These are phyloP conservation scores for Aspergillus fumigatus DNA, from an alignment of 2,329 filamentous ascomycete genomes.

Conservation along the genomic window DNA sequence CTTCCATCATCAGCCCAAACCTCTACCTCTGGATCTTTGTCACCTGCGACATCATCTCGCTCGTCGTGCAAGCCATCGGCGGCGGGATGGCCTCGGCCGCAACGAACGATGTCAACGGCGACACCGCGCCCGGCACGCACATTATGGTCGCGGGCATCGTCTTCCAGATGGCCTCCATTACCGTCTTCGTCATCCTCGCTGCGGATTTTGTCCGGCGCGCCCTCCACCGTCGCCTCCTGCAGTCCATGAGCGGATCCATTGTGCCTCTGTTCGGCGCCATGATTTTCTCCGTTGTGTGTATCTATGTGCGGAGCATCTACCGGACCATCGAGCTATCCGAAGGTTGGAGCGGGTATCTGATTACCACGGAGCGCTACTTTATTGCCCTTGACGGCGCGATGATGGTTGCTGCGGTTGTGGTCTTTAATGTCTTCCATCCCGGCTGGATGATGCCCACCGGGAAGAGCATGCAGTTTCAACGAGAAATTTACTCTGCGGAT, in stretches of 20 bases:
- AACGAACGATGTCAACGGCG: constrained; percentile 43
- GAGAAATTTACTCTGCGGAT: constrained; percentile 9
- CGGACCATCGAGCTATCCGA: constrained; percentile 48
- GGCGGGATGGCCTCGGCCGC: constrained; percentile 47
- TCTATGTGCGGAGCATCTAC: constrained; percentile 48
- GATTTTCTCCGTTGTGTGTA: constrained; percentile 40
- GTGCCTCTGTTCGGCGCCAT: constrained; percentile 36
- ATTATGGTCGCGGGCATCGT: constrained; percentile 53
- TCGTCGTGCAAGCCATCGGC: constrained; percentile 53
- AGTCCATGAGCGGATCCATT: constrained; percentile 22
- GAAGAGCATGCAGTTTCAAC: constrained; percentile 8
- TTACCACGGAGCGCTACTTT: constrained; percentile 49
- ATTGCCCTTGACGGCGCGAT: constrained; percentile 47
- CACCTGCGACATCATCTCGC: constrained; percentile 51
- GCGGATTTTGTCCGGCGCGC: constrained; percentile 44
- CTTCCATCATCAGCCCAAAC: constrained; percentile 40
- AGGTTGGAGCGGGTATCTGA: constrained; percentile 49
- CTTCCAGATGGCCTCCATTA: constrained; percentile 55
- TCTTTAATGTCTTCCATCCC: constrained; percentile 46
- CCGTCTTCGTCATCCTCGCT: constrained; percentile 49
- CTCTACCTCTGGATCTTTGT: constrained; percentile 50
- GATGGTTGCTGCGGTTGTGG: constrained; percentile 44
- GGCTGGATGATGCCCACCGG: constrained; percentile 33
- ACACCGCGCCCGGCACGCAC: constrained; percentile 46
- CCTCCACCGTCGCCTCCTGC: constrained; percentile 20